phyloP scores from a whole-genome alignment of 2,329 filamentous ascomycete species.

The Colletotrichum tabaci region DNA sequence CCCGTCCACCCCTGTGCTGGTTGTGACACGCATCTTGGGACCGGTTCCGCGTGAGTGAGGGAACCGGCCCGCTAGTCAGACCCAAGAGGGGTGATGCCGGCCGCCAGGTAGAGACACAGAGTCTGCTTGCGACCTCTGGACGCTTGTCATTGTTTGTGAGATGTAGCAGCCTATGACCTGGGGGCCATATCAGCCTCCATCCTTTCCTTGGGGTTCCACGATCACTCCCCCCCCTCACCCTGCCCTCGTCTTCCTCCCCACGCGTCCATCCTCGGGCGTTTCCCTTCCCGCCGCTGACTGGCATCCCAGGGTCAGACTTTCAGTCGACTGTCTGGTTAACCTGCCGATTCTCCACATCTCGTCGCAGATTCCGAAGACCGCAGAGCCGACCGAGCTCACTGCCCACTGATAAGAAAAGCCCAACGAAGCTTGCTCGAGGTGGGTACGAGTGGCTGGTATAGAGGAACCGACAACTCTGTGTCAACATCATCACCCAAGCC shows the following conservation, averaged over 20 bases:
- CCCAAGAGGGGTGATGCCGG: not conserved
- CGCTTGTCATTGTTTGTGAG: not conserved
- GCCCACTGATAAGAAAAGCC: not conserved
- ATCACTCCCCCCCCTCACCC: not conserved
- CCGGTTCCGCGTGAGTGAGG: not conserved
- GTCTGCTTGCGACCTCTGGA: not conserved
- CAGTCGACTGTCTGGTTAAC: not conserved
- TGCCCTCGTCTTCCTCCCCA: not conserved
- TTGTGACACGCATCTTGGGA: slow-evolving; percentile 15
- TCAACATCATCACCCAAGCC: not conserved
- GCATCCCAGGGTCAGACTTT: not conserved
- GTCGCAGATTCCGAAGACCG: not conserved
- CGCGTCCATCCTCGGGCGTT: not conserved
- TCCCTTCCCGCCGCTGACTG: not conserved
- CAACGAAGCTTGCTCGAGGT: not conserved
- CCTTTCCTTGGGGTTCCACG: not conserved
- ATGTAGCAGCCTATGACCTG: not conserved
- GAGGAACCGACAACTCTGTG: not conserved
- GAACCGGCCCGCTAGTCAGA: slow-evolving; percentile 8
- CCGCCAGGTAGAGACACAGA: not conserved
- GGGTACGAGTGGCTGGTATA: not conserved
- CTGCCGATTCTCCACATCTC: not conserved
- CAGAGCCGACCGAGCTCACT: not conserved
- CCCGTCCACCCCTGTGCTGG: not conserved
- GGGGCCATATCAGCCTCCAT: not conserved